These are phyloP conservation scores for Pythium vanterpoolii DNA, from an alignment of 352 stramenopile species.

Conservation along the genomic window DNA sequence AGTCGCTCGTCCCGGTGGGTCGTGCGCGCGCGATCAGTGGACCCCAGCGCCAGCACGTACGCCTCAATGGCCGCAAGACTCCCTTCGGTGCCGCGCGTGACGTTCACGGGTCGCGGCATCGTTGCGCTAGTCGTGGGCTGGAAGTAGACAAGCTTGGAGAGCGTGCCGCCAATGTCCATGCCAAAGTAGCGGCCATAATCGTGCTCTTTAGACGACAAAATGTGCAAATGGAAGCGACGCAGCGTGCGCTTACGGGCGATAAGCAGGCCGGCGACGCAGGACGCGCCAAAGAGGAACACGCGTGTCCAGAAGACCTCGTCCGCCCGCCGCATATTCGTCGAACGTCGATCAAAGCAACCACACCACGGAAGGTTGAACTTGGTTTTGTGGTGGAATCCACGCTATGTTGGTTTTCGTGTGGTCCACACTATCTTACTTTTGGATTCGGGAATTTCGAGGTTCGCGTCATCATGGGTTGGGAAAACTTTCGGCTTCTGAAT, in stretches of 20 bases:
- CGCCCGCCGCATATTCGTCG: constrained; percentile 12
- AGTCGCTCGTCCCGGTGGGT: constrained; percentile 55
- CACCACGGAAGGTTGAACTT: not conserved
- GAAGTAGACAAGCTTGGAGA: constrained; percentile 94
- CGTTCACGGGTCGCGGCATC: constrained; percentile 20
- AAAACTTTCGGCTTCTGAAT: too few relatives aligned
- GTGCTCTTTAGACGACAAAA: constrained; percentile 61
- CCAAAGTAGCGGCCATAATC: constrained; percentile 82
- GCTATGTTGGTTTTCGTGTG: not conserved
- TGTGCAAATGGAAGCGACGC: constrained; percentile 61
- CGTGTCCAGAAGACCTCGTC: constrained; percentile 63
- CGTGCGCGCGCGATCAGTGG: constrained; percentile 32
- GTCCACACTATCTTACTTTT: too few relatives aligned
- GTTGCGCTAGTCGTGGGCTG: constrained; percentile 47
- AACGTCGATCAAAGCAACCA: not conserved
- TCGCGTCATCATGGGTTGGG: too few relatives aligned
- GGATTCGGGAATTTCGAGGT: too few relatives aligned
- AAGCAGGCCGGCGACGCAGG: constrained; percentile 64
- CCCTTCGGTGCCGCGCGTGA: constrained; percentile 33
- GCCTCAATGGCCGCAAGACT: constrained; percentile 52
- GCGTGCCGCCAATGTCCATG: constrained; percentile 91
- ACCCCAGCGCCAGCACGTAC: constrained; percentile 46
- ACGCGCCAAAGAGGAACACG: constrained; percentile 67
- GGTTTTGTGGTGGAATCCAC: not conserved
- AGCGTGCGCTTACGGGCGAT: constrained; percentile 69